Conservation (phyloP, 495 filamentous ascomycete genomes). For the Penicillium psychrofluorescens region DNA sequence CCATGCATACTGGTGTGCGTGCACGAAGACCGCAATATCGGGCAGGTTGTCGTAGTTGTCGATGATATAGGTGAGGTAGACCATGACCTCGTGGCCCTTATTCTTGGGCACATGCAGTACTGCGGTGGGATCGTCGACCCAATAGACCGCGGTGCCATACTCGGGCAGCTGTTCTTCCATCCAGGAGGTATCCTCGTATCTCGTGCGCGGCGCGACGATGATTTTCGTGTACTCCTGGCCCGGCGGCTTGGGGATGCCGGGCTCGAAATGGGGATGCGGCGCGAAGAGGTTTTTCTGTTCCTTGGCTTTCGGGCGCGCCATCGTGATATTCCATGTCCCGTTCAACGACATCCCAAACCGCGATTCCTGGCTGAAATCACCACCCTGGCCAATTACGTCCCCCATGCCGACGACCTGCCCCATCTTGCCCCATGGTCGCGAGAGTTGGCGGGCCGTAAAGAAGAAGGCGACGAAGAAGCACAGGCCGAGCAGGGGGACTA, state of each 20-base stretch:
- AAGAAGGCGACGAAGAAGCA: slow-evolving; percentile 26
- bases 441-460: slow-evolving; percentile 23
- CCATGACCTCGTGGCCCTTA: slow-evolving; percentile 73
- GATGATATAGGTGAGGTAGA: slow-evolving; percentile 66
- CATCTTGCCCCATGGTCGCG: slow-evolving; percentile 25
- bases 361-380: no score
- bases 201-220: slow-evolving; percentile 52
- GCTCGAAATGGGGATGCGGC: slow-evolving; percentile 25
- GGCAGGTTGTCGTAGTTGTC: slow-evolving; percentile 64
- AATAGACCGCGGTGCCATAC: slow-evolving; percentile 55
- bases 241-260: slow-evolving; percentile 35
- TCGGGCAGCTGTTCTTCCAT: slow-evolving; percentile 48
- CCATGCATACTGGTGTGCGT: slow-evolving; percentile 59
- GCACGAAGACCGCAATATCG: slow-evolving; percentile 64
- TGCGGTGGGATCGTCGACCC: slow-evolving; percentile 54
- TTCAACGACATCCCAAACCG: no score
- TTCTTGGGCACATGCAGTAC: slow-evolving; percentile 59
- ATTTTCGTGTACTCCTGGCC: slow-evolving; percentile 39
- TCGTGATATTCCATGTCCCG: no score
- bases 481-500: slow-evolving; percentile 28
- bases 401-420: slow-evolving; percentile 33
- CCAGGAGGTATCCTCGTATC: slow-evolving; percentile 54
- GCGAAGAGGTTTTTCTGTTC: slow-evolving; percentile 17
- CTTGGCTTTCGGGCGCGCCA: no score
- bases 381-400: slow-evolving; percentile 10